Evolutionary conservation across 768 basidiomycete genomes (phyloP).

Genomic region (Goffeauzyma gilvescens): DNA sequence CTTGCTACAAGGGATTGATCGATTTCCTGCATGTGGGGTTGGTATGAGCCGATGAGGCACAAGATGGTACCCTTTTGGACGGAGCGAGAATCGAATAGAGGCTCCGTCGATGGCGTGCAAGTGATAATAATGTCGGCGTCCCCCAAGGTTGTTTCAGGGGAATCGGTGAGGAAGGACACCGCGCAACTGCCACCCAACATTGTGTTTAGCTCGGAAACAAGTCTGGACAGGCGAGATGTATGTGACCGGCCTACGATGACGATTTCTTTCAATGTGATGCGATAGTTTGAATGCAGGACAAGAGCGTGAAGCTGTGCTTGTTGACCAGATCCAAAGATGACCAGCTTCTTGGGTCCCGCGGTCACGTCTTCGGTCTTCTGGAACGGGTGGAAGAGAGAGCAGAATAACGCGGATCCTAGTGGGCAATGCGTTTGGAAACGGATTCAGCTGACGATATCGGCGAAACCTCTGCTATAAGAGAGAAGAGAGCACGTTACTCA

Average conservation of each 20-base stretch:
- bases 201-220: no score
- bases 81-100: conserved; percentile 42
- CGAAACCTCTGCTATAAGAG: no score
- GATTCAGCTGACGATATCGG: no score
- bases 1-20: conserved; percentile 42
- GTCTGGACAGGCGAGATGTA: conserved; percentile 26
- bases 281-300: conserved; percentile 18
- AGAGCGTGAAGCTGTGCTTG: conserved; percentile 23
- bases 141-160: no score
- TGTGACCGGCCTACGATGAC: conserved; percentile 33
- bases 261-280: conserved; percentile 10
- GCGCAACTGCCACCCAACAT: no score
- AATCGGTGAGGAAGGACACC: no score
- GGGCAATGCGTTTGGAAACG: not conserved
- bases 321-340: conserved; percentile 24
- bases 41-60: conserved; percentile 67
- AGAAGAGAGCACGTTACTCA: conserved; percentile 23
- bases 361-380: not conserved
- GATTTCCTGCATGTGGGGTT: conserved; percentile 59
- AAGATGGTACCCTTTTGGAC: conserved; percentile 49
- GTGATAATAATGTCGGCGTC: conserved; percentile 49
- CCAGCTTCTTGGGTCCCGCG: conserved; percentile 9
- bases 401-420: conserved; percentile 24
- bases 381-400: conserved; percentile 12
- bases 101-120: conserved; percentile 50